Percentiles rank a stretch among this genome's conserved stretches.
phyloP scores from a whole-genome alignment of 495 filamentous ascomycete species.

The Terfezia boudieri region DNA sequence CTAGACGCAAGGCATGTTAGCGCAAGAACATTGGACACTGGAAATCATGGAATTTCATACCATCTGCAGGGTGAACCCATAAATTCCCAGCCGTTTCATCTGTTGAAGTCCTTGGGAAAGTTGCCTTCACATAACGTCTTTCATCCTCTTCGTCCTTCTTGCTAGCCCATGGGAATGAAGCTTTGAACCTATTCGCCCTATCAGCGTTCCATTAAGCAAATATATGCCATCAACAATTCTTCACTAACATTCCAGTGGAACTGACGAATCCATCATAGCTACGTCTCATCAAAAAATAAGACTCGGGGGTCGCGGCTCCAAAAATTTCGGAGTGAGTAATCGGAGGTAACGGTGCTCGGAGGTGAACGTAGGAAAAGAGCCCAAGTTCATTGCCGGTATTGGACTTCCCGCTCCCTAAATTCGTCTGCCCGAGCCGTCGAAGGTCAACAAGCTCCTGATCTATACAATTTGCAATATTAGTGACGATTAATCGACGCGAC shows the following conservation, averaged over 20 bases:
- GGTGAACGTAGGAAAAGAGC: conserved; percentile 84
- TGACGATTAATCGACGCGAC: conserved; percentile 3
- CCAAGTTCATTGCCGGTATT: conserved; percentile 43
- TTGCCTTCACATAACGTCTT: conserved; percentile 60
- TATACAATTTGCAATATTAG: conserved; percentile 21
- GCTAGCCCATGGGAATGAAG: conserved; percentile 84
- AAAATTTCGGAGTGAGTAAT: conserved; percentile 83
- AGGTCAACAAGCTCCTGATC: conserved; percentile 64
- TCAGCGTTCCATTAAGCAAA: background rate
- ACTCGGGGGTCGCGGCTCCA: conserved; percentile 50
- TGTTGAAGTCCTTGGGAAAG: conserved; percentile 47
- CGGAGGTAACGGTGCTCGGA: conserved; percentile 73
- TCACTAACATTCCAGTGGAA: conserved; percentile 64
- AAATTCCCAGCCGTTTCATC: conserved; percentile 94
- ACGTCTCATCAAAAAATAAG: conserved; percentile 93
- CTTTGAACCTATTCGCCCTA: conserved; percentile 44
- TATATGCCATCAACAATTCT: conserved; percentile 4
- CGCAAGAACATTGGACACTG: background rate
- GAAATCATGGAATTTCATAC: conserved; percentile 25
- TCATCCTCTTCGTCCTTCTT: conserved; percentile 64
- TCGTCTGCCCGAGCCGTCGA: conserved; percentile 76
- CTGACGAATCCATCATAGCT: conserved; percentile 87
- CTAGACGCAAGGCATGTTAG: conserved; percentile 23
- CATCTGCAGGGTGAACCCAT: conserved; percentile 71
- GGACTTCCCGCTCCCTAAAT: conserved; percentile 47